Evolutionary conservation across 345 rosid species (phyloP), one percentile per base, ranked within the genome.

Genomic region (Dipteronia dyeriana): DNA sequence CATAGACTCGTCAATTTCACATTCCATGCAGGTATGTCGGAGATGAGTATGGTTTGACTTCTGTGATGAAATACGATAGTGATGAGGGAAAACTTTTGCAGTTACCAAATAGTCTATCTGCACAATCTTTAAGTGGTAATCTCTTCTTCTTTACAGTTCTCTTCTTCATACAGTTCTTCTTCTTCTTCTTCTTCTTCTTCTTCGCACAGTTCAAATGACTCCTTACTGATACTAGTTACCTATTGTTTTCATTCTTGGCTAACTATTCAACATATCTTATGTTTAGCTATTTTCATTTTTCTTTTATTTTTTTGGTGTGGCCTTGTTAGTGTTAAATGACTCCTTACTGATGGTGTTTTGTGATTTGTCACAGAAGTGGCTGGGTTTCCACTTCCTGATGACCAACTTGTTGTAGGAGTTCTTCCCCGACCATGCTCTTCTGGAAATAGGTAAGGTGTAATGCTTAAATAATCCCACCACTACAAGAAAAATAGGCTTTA

Each of bases 351-450:
- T 65, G 22, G 26, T 82, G 43, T 34, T 82, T 82, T 74, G 56
- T 79, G 41, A 51, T 79, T 73, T 79, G 78, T 70, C 39, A 22
- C 92, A 91, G 95, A 86, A 77, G 80, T 75, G 65, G 76, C 82
- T 57, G 91, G 86, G 41, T 73, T 83, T 82, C 71, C 87, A 65
- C 75, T 85, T 79, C 79, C 78, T 70, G 83, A 85, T 71, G 78
- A 76, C 23, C 87, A 85, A 66, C 86, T 88, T 60, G 72, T 91
- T 56, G 91, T 88, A 76, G 92, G 92, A 79, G 76, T 91, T 85
- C 90, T 91, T 74, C 89, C 91, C 10, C 93, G 88, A 75, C 91
- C 91, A 25, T 76, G 77, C 71, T 85, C 88, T 72, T 81, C 80
- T 0, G 90, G 91, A 79, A 84, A 84, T 84, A 89, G 93, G 95